phyloP scores from a whole-genome alignment of 305 asterid genomes.

The Solanum chacoense region DNA sequence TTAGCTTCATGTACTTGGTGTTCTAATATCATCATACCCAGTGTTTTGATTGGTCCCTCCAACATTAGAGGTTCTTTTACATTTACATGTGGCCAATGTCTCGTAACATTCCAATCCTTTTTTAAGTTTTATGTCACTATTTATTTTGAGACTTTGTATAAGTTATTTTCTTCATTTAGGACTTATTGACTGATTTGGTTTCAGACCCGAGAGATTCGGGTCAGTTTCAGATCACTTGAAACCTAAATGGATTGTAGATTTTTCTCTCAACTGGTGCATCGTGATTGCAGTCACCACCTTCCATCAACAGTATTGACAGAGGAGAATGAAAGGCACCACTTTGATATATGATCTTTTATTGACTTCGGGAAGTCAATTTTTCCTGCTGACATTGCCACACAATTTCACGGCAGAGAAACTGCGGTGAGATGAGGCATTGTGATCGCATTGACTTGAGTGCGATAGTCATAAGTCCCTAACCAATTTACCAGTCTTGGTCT shows the following conservation, averaged over 20 bases:
- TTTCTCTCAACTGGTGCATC: not conserved
- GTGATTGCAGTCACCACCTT: not conserved
- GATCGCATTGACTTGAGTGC: not conserved
- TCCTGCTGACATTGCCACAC: not conserved
- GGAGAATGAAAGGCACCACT: not conserved
- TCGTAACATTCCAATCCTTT: not conserved
- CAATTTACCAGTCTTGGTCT: not conserved
- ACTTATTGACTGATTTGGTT: not conserved
- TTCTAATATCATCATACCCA: not conserved
- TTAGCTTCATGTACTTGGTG: not conserved
- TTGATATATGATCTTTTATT: too few species aligned
- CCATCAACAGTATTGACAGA: not conserved
- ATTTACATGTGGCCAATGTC: not conserved
- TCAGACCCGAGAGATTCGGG: not conserved
- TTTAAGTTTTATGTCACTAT: not conserved
- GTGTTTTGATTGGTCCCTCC: not conserved
- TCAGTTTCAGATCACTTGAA: not conserved
- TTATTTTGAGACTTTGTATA: not conserved
- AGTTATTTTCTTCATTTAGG: not conserved
- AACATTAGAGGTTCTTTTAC: not conserved
- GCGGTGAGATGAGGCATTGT: not conserved
- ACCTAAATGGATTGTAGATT: not conserved
- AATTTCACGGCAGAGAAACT: not conserved
- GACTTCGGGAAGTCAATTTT: not conserved
- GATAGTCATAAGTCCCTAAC: not conserved